phyloP scores from a whole-genome alignment of 2,329 filamentous ascomycete genomes.

The Ceratocystis alfenasii region DNA sequence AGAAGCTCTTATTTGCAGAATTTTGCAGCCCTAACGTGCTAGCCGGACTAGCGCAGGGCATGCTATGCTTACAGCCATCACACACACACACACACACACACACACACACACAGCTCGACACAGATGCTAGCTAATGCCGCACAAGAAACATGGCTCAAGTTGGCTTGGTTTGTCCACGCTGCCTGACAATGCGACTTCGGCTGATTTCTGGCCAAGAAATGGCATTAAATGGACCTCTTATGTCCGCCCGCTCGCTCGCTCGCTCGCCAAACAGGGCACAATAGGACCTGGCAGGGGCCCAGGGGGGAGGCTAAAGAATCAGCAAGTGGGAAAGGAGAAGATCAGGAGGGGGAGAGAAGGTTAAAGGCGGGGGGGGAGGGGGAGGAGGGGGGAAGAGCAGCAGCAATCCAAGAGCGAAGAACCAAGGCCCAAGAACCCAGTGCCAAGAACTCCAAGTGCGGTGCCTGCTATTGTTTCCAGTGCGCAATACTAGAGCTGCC shows the following conservation, averaged over 20 bases:
- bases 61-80: too few relatives aligned
- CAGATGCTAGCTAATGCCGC: too few relatives aligned
- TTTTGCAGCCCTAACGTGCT: too few relatives aligned
- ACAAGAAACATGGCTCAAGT: not conserved
- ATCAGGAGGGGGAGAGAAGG: not conserved
- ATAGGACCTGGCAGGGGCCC: too few relatives aligned
- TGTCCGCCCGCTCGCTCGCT: not conserved
- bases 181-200: constrained; percentile 5
- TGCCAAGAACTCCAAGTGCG: too few relatives aligned
- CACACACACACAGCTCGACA: too few relatives aligned
- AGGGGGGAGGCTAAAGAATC: not conserved
- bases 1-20: too few relatives aligned
- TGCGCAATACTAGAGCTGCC: not conserved
- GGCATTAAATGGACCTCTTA: constrained; percentile 6
- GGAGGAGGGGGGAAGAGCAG: not conserved
- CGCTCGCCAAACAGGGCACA: not conserved
- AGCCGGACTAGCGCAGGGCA: too few relatives aligned
- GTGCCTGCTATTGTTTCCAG: not conserved
- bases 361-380: not conserved
- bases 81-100: too few relatives aligned
- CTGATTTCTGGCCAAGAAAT: constrained; percentile 6
- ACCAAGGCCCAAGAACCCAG: too few relatives aligned
- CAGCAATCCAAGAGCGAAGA: not conserved
- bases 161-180: not conserved
- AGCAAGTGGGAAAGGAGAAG: not conserved